phyloP scores from a whole-genome alignment of 139 green algal genomes.

The Closterium sp. region DNA sequence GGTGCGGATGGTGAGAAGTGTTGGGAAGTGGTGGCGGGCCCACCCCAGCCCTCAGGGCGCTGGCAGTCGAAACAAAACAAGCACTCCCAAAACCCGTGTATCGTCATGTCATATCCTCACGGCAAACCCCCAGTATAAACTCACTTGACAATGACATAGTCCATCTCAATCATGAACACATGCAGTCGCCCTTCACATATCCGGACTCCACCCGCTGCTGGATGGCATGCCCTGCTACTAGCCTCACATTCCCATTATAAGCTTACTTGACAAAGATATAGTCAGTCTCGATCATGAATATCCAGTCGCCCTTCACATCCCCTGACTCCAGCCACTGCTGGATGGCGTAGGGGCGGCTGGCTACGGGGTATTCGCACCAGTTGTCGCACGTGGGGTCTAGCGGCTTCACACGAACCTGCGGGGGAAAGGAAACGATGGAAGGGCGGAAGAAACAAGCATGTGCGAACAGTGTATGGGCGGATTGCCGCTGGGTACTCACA shows the following conservation, averaged over 20 bases:
- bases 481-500: conserved; percentile 10
- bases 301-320: conserved; percentile 41
- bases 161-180: conserved; percentile 51
- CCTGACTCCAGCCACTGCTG: conserved; percentile 48
- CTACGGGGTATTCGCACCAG: conserved; percentile 50
- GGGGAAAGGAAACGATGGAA: too few species aligned
- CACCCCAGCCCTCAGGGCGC: too few species aligned
- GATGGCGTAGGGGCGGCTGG: conserved; percentile 49
- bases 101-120: too few species aligned
- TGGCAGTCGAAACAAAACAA: too few species aligned
- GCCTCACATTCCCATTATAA: neutral
- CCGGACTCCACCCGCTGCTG: conserved; percentile 47
- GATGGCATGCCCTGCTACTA: conserved; percentile 25
- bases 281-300: conserved; percentile 52
- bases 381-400: conserved; percentile 24
- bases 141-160: conserved; percentile 54
- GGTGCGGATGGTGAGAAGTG: too few species aligned
- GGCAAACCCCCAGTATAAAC: neutral
- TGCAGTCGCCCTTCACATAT: conserved; percentile 38
- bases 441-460: too few species aligned
- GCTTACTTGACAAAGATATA: conserved; percentile 54
- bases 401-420: conserved; percentile 19
- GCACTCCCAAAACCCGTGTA: too few species aligned
- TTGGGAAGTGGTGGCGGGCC: too few species aligned
- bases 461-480: neutral